Percentiles rank a stretch among this genome's conserved stretches.
Evolutionary conservation across 2,329 filamentous ascomycete species (phyloP).

Genomic region (Penicillium sp.): DNA sequence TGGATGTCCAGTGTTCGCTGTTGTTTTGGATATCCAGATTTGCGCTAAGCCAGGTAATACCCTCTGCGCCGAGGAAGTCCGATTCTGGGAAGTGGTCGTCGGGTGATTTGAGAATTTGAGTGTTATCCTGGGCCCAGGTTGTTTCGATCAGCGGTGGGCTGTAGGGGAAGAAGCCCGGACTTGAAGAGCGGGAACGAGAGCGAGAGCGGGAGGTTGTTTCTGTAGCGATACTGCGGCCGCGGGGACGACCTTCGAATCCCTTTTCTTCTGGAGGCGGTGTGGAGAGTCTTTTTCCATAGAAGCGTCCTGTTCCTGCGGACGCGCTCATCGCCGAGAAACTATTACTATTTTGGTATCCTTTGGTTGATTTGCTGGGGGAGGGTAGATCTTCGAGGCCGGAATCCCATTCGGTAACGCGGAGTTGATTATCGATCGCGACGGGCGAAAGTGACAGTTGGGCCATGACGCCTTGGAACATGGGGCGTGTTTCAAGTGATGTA

Average conservation of each 20-base stretch:
- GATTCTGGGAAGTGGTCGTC: background rate
- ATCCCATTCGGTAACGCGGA: slow-evolving; percentile 10
- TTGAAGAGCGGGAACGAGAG: slow-evolving; percentile 11
- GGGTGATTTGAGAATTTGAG: background rate
- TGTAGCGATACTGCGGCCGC: slow-evolving; percentile 11
- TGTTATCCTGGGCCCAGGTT: background rate
- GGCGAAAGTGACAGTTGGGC: slow-evolving; percentile 5
- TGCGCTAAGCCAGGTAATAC: slow-evolving; percentile 14
- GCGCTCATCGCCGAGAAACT: slow-evolving; percentile 1
- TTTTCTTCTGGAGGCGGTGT: slow-evolving; percentile 7
- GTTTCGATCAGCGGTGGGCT: slow-evolving; percentile 13
- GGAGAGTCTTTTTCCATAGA: slow-evolving; percentile 16
- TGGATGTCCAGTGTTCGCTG: background rate
- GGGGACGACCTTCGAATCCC: background rate
- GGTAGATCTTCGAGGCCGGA: slow-evolving; percentile 11
- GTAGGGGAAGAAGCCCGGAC: slow-evolving; percentile 17
- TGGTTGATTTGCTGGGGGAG: background rate
- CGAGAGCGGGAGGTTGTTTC: slow-evolving; percentile 6
- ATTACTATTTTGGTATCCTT: slow-evolving; percentile 1
- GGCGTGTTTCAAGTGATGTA: background rate
- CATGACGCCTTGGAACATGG: slow-evolving; percentile 1
- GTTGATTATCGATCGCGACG: slow-evolving; percentile 1
- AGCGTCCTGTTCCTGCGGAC: slow-evolving; percentile 5
- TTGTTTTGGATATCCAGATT: slow-evolving; percentile 6
- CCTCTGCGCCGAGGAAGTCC: slow-evolving; percentile 10